Percentiles rank a stretch among this genome's conserved stretches.
Conservation (phyloP, 2,329 filamentous ascomycete species). For the Alternaria consortialis region DNA sequence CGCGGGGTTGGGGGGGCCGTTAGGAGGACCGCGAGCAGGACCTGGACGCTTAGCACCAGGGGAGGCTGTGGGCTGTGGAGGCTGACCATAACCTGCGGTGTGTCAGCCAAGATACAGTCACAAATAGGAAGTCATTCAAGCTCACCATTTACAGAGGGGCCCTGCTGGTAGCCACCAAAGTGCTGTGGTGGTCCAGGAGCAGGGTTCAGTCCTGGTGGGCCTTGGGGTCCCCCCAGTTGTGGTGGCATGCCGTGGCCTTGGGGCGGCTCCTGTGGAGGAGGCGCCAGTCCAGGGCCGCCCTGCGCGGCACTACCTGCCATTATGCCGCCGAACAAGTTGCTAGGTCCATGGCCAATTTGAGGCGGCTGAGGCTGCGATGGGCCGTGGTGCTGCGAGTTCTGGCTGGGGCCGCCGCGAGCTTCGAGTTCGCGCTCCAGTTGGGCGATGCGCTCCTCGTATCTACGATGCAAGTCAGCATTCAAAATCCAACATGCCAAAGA, state of each 20-base stretch:
- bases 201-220: slow-evolving; percentile 71
- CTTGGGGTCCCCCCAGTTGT: slow-evolving; percentile 76
- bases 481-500: neutral
- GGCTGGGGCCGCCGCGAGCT: slow-evolving; percentile 70
- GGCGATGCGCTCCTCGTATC: slow-evolving; percentile 91
- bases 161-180: slow-evolving; percentile 75
- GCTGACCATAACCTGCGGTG: slow-evolving; percentile 76
- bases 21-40: slow-evolving; percentile 66
- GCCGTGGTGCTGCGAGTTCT: slow-evolving; percentile 78
- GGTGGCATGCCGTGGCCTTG: slow-evolving; percentile 66
- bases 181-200: slow-evolving; percentile 69
- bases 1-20: slow-evolving; percentile 70
- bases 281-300: slow-evolving; percentile 82
- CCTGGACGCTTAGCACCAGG: slow-evolving; percentile 81
- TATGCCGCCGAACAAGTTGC: slow-evolving; percentile 92
- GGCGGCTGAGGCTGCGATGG: slow-evolving; percentile 86
- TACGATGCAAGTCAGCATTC: slow-evolving; percentile 53
- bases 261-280: slow-evolving; percentile 69
- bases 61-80: slow-evolving; percentile 84
- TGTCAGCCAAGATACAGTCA: slow-evolving; percentile 17
- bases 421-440: slow-evolving; percentile 89
- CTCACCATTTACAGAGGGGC: slow-evolving; percentile 69
- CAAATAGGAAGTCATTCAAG: slow-evolving; percentile 20
- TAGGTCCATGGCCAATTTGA: slow-evolving; percentile 84
- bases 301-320: slow-evolving; percentile 89